Evolutionary conservation across 1,284 basidiomycete genomes (phyloP).

Genomic region (Clitocybe nebularis): DNA sequence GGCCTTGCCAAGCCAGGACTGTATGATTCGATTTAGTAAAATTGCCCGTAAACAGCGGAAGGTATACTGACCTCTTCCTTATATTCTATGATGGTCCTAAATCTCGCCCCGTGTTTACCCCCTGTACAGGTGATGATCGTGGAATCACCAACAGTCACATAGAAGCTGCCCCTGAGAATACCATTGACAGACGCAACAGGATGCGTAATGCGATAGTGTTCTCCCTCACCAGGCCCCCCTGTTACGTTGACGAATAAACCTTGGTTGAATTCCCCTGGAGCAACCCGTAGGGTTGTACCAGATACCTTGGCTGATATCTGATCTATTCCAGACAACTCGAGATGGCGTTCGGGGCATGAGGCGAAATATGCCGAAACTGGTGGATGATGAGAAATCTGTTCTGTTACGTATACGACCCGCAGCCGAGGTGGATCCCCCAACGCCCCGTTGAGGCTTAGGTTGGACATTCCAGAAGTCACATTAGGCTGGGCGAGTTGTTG

Average conservation of each 20-base stretch:
- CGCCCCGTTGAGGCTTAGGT: constrained; percentile 45
- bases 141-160: constrained; percentile 81
- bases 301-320: constrained; percentile 92
- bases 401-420: constrained; percentile 54
- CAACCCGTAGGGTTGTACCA: constrained; percentile 79
- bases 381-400: constrained; percentile 94
- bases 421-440: constrained; percentile 29
- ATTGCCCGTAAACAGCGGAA: too few relatives aligned
- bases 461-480: constrained; percentile 53
- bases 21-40: too few relatives aligned
- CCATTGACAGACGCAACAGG: constrained; percentile 91
- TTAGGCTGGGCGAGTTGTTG: constrained; percentile 29
- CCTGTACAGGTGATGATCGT: constrained; percentile 82
- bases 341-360: constrained; percentile 67
- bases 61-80: constrained; percentile 99
- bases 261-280: constrained; percentile 81
- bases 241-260: constrained; percentile 83
- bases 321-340: constrained; percentile 79
- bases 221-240: constrained; percentile 75
- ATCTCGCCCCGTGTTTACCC: constrained; percentile 54
- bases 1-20: constrained; percentile 91
- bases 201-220: constrained; percentile 87
- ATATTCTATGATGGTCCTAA: constrained; percentile 88
- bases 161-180: constrained; percentile 85
- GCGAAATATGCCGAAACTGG: constrained; percentile 90